Conservation (phyloP, 305 asterid genomes). For the Petunia hybrid region DNA sequence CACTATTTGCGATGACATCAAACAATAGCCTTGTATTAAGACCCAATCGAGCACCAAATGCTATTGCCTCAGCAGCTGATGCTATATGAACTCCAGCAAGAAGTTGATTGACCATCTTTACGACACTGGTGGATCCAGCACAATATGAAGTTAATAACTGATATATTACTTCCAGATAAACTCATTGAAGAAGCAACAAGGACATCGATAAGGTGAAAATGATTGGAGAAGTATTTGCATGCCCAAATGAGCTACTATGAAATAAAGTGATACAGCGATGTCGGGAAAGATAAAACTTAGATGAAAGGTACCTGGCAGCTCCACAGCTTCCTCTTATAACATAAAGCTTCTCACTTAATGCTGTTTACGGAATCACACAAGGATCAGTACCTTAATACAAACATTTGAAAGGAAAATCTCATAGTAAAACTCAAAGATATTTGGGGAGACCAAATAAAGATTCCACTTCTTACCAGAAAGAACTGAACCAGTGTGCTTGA, state of each 20-base stretch:
- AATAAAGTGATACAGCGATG: slow-evolving; percentile 24
- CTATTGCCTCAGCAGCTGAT: slow-evolving; percentile 97
- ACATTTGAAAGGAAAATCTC: slow-evolving; percentile 20
- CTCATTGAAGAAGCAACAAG: slow-evolving; percentile 12
- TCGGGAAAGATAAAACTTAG: slow-evolving; percentile 34
- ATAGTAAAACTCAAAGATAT: neutral
- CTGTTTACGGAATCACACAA: slow-evolving; percentile 58
- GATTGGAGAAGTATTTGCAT: slow-evolving; percentile 25
- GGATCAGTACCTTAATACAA: slow-evolving; percentile 22
- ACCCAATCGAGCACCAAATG: slow-evolving; percentile 91
- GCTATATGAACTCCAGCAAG: slow-evolving; percentile 99
- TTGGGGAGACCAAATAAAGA: neutral
- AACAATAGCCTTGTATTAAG: slow-evolving; percentile 79
- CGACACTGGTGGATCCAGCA: slow-evolving; percentile 57
- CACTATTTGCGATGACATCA: slow-evolving; percentile 72
- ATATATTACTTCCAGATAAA: slow-evolving; percentile 22
- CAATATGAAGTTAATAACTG: slow-evolving; percentile 28
- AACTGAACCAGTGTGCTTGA: slow-evolving; percentile 84
- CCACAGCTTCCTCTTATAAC: slow-evolving; percentile 94
- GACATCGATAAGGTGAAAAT: neutral
- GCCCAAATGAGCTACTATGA: slow-evolving; percentile 20
- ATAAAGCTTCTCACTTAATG: slow-evolving; percentile 93
- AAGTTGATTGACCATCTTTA: slow-evolving; percentile 96
- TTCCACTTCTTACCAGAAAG: slow-evolving; percentile 69
- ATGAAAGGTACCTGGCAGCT: slow-evolving; percentile 79